phyloP scores from a whole-genome alignment of 345 rosid genomes.

The Pugionium dolabratum region DNA sequence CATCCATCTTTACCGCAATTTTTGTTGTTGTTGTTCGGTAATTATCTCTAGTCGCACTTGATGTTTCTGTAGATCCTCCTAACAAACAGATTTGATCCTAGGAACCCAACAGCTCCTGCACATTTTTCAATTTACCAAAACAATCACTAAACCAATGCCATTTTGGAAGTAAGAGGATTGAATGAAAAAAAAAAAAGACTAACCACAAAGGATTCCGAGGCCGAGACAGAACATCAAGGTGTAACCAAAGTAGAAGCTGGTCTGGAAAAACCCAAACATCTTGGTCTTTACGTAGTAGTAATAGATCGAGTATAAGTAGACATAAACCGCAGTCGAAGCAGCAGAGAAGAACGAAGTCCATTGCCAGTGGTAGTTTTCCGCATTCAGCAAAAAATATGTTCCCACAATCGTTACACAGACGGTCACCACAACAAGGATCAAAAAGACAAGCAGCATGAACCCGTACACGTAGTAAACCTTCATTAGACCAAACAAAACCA shows the following conservation, averaged over 20 bases:
- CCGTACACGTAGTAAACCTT: conserved; percentile 96
- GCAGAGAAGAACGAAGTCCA: conserved; percentile 99
- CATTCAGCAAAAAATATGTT: conserved; percentile 85
- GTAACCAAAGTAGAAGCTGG: conserved; percentile 92
- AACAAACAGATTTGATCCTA: conserved; percentile 86
- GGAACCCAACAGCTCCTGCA: conserved; percentile 89
- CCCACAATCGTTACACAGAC: conserved; percentile 97
- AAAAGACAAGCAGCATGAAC: conserved; percentile 84
- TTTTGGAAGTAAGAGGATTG: neutral
- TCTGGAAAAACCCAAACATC: conserved; percentile 94
- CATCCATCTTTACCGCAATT: conserved; percentile 5
- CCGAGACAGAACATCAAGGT: conserved; percentile 97
- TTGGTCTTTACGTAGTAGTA: conserved; percentile 87
- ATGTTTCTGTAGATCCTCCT: conserved; percentile 96
- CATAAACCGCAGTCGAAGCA: conserved; percentile 91
- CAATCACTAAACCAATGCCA: conserved; percentile 5
- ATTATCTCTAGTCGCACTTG: conserved; percentile 70
- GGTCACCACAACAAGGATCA: conserved; percentile 84
- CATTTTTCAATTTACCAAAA: conserved; percentile 11
- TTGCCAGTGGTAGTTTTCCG: conserved; percentile 98
- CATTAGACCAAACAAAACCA: neutral
- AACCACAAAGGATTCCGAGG: conserved; percentile 91
- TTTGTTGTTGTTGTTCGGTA: neutral
- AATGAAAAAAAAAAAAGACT: conserved; percentile 32
- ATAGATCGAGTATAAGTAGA: conserved; percentile 83